A percentile compares a stretch with the other conserved stretches of the same genome.
Conservation (phyloP, 305 asterid genomes). For the Rubia balearica region DNA sequence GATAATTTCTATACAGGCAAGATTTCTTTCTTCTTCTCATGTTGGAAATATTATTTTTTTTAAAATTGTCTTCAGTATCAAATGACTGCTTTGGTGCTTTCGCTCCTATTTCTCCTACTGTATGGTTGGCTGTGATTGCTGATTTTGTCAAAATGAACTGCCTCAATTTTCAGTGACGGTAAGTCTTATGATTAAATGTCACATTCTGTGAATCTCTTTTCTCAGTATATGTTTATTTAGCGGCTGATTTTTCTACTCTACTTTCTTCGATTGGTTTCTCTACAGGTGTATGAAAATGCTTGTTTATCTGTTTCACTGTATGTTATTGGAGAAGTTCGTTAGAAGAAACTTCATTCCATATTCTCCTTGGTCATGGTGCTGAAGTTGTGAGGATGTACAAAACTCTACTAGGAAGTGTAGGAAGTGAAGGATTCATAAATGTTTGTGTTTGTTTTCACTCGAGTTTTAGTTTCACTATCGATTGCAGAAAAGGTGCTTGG, state of each 20-base stretch:
- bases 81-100: conserved; percentile 7
- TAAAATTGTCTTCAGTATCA: conserved; percentile 1
- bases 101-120: conserved; percentile 20
- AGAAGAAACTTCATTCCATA: conserved; percentile 3
- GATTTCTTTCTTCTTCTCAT: conserved; percentile 15
- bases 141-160: conserved; percentile 15
- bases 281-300: conserved; percentile 72
- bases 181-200: conserved; percentile 17
- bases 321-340: conserved; percentile 4
- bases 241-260: conserved; percentile 10
- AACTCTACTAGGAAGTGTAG: conserved; percentile 66
- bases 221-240: not conserved
- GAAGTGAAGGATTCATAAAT: conserved; percentile 84
- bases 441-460: conserved; percentile 20
- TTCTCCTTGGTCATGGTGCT: conserved; percentile 58
- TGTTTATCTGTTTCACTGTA: conserved; percentile 15
- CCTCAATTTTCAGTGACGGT: conserved; percentile 61
- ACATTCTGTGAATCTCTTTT: not conserved
- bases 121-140: conserved; percentile 24
- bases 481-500: too few relatives aligned
- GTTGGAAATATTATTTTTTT: not conserved
- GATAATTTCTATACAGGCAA: conserved; percentile 87
- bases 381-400: conserved; percentile 97
- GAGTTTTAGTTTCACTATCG: too few relatives aligned
- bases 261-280: conserved; percentile 17